A percentile compares a stretch with the other conserved stretches of the same genome.
These are phyloP conservation scores for Neurospora sp. DNA, from an alignment of 495 filamentous ascomycete genomes.

Conservation along the genomic window DNA sequence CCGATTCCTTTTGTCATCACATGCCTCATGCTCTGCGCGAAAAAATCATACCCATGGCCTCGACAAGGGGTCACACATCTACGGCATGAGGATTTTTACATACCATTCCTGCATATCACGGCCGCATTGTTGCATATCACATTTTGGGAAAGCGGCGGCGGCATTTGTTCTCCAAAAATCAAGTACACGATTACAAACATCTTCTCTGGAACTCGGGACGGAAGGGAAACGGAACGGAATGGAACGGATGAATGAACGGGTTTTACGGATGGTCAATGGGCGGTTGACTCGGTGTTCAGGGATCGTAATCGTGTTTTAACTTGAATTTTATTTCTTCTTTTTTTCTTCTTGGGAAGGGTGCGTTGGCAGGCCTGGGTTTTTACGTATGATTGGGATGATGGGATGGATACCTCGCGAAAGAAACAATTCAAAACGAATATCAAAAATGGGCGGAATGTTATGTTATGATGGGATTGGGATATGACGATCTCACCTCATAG, in stretches of 20 bases:
- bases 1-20: not conserved
- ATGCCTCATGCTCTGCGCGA: not conserved
- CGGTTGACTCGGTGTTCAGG: not conserved
- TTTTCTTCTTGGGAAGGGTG: not conserved
- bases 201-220: conserved; percentile 1
- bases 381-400: not conserved
- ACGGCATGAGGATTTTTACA: not conserved
- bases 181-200: not conserved
- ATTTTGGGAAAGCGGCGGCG: not conserved
- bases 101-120: not conserved
- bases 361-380: not conserved
- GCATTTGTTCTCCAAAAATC: not conserved
- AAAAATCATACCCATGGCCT: not conserved
- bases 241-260: conserved; percentile 3
- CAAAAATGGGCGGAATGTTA: not conserved
- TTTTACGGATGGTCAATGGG: not conserved
- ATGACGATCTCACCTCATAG: not conserved
- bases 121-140: not conserved
- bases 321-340: not conserved
- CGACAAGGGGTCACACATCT: not conserved
- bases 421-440: not conserved
- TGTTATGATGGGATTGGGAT: not conserved
- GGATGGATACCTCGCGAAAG: not conserved
- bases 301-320: not conserved
- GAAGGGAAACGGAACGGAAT: not conserved